Evolutionary conservation across 2,329 filamentous ascomycete genomes (phyloP), one percentile per base, ranked within the genome.

Genomic region (Xylariales sp.): DNA sequence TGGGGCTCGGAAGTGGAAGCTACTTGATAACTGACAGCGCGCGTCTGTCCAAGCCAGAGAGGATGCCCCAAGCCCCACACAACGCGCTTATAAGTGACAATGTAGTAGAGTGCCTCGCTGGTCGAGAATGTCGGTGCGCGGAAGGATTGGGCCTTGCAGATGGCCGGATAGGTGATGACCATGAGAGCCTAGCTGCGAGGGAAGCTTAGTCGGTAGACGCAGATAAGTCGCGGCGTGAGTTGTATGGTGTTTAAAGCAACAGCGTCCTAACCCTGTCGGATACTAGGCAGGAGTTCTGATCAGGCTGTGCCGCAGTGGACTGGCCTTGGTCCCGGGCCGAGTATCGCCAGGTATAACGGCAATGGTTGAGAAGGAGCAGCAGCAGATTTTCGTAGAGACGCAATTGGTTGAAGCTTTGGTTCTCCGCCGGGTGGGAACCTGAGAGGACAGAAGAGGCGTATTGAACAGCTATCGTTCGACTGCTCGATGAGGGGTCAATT

Each of bases 81-180:
- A 39, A 36, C 40, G 44, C 40, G 44, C 44, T 46, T 46, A 40
- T 31, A 25, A 34, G 28, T 22, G 31, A 19, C 14, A 22, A n/a
- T 24, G 25, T n/a, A 5, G n/a, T 9, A 31, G 11, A 28, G 15
- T 15, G 27, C 15, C 28, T 18, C 36, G 24, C 36, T 22, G 16
- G 16, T n/a, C 16, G 15, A 5, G 14, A 31, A 29, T 31, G 18
- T 39, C 36, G 27, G 24, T 7, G 25, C 36, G 36, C 36, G 28
- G 38, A 19, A 40, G 29, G 31, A 36, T 19, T 29, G 22, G 16
- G 31, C 32, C 39, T 42, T 36, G 31, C 29, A 27, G 31, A 14
- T 36, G 39, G 39, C 25, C 31, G 38, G 7, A 27, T 7, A 14
- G 16, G 14, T 15, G 38, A 39, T 20, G 19, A 14, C 38, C 32